Evolutionary conservation across 805 yeast genomes (phyloP).

Genomic region (Candida michaelii): DNA sequence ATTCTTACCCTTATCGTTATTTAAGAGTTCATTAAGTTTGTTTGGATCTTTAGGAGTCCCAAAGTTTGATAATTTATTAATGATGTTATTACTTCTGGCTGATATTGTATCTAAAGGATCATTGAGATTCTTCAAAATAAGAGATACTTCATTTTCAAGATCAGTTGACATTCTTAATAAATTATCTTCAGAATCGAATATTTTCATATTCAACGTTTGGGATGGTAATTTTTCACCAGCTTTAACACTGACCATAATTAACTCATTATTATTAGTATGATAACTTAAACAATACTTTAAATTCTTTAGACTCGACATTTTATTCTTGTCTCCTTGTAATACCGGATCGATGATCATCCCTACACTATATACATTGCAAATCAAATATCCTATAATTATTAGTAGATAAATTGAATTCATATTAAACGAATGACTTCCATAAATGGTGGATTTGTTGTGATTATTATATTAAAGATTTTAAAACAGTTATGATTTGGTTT

Average conservation of each 20-base stretch:
- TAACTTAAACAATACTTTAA: conserved; percentile 38
- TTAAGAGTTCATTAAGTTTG: conserved; percentile 17
- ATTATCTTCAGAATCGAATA: conserved; percentile 39
- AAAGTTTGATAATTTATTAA: conserved; percentile 11
- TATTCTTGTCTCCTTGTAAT: conserved; percentile 27
- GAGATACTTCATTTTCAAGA: conserved; percentile 27
- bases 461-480: not conserved
- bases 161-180: conserved; percentile 31
- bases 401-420: conserved; percentile 21
- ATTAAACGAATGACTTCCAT: conserved; percentile 7
- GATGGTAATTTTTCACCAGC: conserved; percentile 31
- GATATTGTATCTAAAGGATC: conserved; percentile 17
- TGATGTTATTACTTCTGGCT: conserved; percentile 10
- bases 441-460: not conserved
- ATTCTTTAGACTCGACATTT: conserved; percentile 29
- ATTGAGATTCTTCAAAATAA: conserved; percentile 40
- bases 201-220: conserved; percentile 35
- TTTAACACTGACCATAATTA: conserved; percentile 31
- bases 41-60: conserved; percentile 9
- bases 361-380: conserved; percentile 19
- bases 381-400: conserved; percentile 2
- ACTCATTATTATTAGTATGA: conserved; percentile 36
- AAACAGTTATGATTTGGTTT: too few species aligned
- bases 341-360: conserved; percentile 39
- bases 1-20: conserved; percentile 25